Conservation (phyloP, 78 protist genomes). For the Protostelium mycophagum region DNA sequence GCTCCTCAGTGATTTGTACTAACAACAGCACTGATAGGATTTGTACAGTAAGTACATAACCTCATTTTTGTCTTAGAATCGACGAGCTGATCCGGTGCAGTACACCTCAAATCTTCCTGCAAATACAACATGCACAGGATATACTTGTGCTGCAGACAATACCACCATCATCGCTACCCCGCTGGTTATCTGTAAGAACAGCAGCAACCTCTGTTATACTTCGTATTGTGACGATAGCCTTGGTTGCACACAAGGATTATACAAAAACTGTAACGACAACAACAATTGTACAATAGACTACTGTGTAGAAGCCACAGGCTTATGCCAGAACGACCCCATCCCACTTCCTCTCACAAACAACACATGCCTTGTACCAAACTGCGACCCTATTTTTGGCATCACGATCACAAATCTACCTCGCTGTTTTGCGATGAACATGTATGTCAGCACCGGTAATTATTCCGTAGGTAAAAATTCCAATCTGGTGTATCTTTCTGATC, state of each 20-base stretch:
- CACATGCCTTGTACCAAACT: not conserved
- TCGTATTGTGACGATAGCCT: not conserved
- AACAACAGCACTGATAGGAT: no score
- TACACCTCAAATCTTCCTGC: not conserved
- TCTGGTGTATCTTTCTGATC: no score
- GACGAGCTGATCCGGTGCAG: not conserved
- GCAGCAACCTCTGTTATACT: not conserved
- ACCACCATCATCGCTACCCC: not conserved
- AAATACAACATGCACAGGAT: not conserved
- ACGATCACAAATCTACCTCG: not conserved
- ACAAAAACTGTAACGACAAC: conserved; percentile 2
- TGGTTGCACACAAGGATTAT: not conserved
- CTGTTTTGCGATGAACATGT: no score
- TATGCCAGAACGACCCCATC: not conserved
- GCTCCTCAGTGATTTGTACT: not conserved
- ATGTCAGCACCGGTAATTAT: no score
- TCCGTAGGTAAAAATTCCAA: no score
- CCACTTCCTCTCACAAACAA: not conserved
- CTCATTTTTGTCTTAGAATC: no score
- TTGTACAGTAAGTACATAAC: no score
- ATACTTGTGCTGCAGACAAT: no score
- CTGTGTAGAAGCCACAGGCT: not conserved
- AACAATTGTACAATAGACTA: conserved; percentile 20
- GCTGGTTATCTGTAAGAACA: not conserved
- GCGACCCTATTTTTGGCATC: not conserved